A percentile compares a stretch with the other conserved stretches of the same genome.
These are phyloP conservation scores for Tolypocladium pustulatum DNA, from an alignment of 2,329 filamentous ascomycete genomes.

Conservation along the genomic window DNA sequence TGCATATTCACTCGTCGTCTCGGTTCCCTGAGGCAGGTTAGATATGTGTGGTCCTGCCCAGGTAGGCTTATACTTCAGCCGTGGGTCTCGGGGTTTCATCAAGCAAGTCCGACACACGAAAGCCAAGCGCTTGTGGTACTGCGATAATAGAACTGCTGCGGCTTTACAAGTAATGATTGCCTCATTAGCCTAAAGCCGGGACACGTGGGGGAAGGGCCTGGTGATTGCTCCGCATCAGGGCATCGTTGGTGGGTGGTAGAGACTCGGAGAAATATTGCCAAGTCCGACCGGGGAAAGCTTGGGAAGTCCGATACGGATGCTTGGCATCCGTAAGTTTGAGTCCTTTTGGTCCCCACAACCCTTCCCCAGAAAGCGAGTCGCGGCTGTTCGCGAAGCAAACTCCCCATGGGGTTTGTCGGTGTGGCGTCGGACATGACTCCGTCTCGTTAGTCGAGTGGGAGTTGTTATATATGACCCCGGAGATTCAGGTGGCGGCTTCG, in stretches of 20 bases:
- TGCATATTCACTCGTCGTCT: background rate
- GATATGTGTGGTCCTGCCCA: background rate
- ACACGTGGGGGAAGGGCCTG: background rate
- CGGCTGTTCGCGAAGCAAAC: background rate
- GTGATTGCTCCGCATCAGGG: background rate
- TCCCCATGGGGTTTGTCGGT: background rate
- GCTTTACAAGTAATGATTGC: background rate
- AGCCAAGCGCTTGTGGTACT: background rate
- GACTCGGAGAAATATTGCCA: slow-evolving; percentile 1
- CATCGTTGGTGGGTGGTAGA: background rate
- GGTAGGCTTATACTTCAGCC: background rate
- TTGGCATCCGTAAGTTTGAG: background rate
- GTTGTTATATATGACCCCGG: background rate
- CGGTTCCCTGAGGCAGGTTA: background rate
- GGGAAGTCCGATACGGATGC: background rate
- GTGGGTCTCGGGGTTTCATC: background rate
- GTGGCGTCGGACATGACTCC: background rate
- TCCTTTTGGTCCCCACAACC: background rate
- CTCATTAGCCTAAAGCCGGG: background rate
- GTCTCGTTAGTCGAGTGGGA: background rate
- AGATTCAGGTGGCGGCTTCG: background rate
- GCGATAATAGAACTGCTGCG: background rate
- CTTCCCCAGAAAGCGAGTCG: background rate
- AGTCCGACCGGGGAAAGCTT: background rate
- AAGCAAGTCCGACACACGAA: background rate